Base-by-base conservation (phyloP, 2,329 filamentous ascomycete species). In the Blumeriella jaapii region DNA sequence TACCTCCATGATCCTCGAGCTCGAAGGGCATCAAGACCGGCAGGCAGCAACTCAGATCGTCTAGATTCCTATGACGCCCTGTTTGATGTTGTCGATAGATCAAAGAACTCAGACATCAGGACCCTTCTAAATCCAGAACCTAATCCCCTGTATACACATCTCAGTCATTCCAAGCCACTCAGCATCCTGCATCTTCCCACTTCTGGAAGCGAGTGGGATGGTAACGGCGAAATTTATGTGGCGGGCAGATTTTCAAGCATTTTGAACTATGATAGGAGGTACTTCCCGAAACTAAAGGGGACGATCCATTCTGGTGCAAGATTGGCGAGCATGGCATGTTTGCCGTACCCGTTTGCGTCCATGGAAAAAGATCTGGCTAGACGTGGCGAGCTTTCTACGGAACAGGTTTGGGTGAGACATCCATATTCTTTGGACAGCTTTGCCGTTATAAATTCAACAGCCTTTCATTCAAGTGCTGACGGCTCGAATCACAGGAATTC, bases 171-270 rank as follows among this genome's bases (percentile, higher is more conserved):
- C 2, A 83, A 82, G 0, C 84, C 87, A 1, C 68, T 93, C 15
- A 84, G 79, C 29, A 86, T 95, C 42, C 63, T 93, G 2, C 85
- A 94, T 53, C 64, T 87, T 17, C 78, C 78, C 10, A 65, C 62
- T 6, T 61, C 71, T 1, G 69, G 42, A 11, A 35, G 44, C 31
- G 44, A 50, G 10, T 62, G 52, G 43, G 49, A 56, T 40, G 50
- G 44, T 9, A 55, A 83, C 31, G 71, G 80, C 40, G 81, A 91
- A 18, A 91, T 96, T 25, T 89, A 87, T 61, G 75, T 95, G 22
- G 84, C 81, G 4, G 89, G 89, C 0, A 74, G 89, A 11, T 95
- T 95, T 55, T 82, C 86, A 4, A 87, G 77, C 50, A 83, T 95
- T 38, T 64, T 95, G 3, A 80, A 85, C 53, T 96, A 94, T 59